Percentiles rank a stretch among this genome's conserved stretches.
These are phyloP conservation scores for Diaporthe ilicicola DNA, from an alignment of 2,329 filamentous ascomycete species.

Conservation along the genomic window DNA sequence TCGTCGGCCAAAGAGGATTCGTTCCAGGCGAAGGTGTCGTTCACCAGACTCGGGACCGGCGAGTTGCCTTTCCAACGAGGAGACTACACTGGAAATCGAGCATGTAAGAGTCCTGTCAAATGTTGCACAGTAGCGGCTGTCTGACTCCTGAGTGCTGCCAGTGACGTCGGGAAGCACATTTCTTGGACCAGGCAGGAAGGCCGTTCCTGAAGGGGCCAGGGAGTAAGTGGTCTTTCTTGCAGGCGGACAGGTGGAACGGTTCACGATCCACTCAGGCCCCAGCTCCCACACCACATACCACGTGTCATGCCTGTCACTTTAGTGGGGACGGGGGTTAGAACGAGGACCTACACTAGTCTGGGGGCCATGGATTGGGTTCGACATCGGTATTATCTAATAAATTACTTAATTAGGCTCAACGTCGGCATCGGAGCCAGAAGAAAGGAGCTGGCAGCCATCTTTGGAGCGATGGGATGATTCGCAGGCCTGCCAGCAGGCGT, in stretches of 20 bases:
- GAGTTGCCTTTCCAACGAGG: not conserved
- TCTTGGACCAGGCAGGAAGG: not conserved
- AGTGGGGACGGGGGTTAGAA: constrained; percentile 13
- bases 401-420: constrained; percentile 12
- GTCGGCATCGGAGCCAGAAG: not conserved
- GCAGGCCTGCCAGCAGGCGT: not conserved
- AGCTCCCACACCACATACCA: constrained; percentile 7
- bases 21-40: not conserved
- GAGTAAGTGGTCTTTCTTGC: not conserved
- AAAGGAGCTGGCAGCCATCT: not conserved
- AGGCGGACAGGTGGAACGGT: not conserved
- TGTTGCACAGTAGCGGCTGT: not conserved
- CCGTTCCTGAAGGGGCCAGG: not conserved
- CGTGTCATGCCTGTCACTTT: constrained; percentile 25
- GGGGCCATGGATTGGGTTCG: constrained; percentile 1
- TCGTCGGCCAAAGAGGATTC: not conserved
- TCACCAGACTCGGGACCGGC: not conserved
- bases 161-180: constrained; percentile 8
- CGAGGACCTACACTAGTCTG: not conserved
- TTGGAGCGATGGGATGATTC: not conserved
- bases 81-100: not conserved
- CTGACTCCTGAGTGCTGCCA: not conserved
- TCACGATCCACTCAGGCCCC: constrained; percentile 4
- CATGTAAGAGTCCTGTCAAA: not conserved
- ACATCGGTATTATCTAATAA: constrained; percentile 4